These are phyloP conservation scores for Colletotrichum abscissum DNA, from an alignment of 2,329 filamentous ascomycete genomes.

Conservation along the genomic window DNA sequence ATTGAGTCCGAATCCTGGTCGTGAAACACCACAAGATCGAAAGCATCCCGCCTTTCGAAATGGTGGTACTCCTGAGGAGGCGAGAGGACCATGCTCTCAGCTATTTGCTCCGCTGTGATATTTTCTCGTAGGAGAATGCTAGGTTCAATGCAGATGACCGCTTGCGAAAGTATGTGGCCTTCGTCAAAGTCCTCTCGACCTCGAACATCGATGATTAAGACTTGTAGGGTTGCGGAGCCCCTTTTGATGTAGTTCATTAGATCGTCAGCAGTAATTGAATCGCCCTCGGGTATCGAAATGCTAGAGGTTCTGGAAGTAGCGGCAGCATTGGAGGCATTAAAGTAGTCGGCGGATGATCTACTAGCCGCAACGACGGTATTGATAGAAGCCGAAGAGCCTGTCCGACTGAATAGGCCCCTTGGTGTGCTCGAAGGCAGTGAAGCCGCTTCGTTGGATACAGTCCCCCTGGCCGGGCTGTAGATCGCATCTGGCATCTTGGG, in stretches of 20 bases:
- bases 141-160: slow-evolving; percentile 91
- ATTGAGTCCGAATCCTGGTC: slow-evolving; percentile 75
- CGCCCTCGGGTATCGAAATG: slow-evolving; percentile 59
- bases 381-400: slow-evolving; percentile 41
- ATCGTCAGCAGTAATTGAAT: slow-evolving; percentile 74
- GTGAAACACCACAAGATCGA: slow-evolving; percentile 91
- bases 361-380: slow-evolving; percentile 40
- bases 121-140: slow-evolving; percentile 76
- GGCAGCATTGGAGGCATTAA: slow-evolving; percentile 38
- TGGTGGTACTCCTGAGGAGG: slow-evolving; percentile 79
- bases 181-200: slow-evolving; percentile 83
- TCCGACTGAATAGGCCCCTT: slow-evolving; percentile 71
- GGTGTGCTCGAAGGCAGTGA: slow-evolving; percentile 74
- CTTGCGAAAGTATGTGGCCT: slow-evolving; percentile 87
- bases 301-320: slow-evolving; percentile 45
- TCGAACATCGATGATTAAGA: slow-evolving; percentile 89
- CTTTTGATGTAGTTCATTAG: slow-evolving; percentile 76
- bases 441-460: slow-evolving; percentile 72
- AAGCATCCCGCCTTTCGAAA: slow-evolving; percentile 79
- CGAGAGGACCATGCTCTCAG: slow-evolving; percentile 76
- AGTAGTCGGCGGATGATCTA: slow-evolving; percentile 45
- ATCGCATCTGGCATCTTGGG: slow-evolving; percentile 80
- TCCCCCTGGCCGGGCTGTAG: slow-evolving; percentile 82
- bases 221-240: slow-evolving; percentile 59
- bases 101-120: slow-evolving; percentile 70